These are phyloP conservation scores for bread wheat (Triticum aestivum) DNA, from an alignment of 176 grass and related monocot species.

Conservation along the genomic window DNA sequence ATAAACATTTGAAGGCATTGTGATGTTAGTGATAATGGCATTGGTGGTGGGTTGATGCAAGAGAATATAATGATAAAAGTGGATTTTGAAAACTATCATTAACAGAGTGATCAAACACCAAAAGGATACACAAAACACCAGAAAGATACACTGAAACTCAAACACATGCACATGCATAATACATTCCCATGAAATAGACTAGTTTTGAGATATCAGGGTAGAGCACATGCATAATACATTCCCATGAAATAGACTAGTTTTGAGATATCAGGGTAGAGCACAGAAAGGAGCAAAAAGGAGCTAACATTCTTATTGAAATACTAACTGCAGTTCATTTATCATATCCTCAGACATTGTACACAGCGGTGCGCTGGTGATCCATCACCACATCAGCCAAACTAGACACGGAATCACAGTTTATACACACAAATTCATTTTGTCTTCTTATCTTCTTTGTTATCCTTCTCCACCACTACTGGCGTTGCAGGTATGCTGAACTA, in stretches of 20 bases:
- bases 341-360: conserved; percentile 17
- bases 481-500: conserved; percentile 98
- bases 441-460: conserved; percentile 82
- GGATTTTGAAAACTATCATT: too few relatives aligned
- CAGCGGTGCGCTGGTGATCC: background rate
- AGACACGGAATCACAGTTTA: background rate
- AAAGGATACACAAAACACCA: too few relatives aligned
- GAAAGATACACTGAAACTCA: background rate
- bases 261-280: background rate
- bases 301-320: conserved; percentile 1
- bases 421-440: conserved; percentile 49
- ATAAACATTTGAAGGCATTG: too few relatives aligned
- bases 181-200: too few relatives aligned
- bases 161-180: background rate
- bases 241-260: background rate
- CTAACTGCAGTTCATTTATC: background rate
- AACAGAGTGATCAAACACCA: too few relatives aligned
- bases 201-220: too few relatives aligned
- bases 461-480: conserved; percentile 84
- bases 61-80: too few relatives aligned
- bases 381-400: background rate
- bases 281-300: background rate
- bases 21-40: too few relatives aligned
- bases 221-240: background rate
- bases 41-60: too few relatives aligned